A percentile compares a stretch with the other conserved stretches of the same genome.
These are phyloP conservation scores for Hyphopichia buzzinii DNA, from an alignment of 1,139 yeast species.

Conservation along the genomic window DNA sequence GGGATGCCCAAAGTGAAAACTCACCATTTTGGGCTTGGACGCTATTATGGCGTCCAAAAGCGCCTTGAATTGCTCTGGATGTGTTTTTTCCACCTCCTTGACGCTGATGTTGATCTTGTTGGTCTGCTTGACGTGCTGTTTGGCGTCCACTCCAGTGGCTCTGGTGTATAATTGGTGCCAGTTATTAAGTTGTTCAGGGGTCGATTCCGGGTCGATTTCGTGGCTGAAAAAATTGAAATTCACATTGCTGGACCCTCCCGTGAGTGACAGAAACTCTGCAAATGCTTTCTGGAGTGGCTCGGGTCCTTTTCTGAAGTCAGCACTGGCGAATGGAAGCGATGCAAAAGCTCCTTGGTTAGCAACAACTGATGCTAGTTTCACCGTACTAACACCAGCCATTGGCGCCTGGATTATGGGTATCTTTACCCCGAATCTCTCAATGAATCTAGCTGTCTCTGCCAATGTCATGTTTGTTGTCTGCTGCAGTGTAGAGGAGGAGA, in stretches of 20 bases:
- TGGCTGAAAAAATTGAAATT: constrained; percentile 50
- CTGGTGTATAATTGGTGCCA: constrained; percentile 22
- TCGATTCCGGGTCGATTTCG: constrained; percentile 21
- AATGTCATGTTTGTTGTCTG: not conserved
- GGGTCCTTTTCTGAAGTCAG: constrained; percentile 20
- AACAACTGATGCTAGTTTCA: constrained; percentile 37
- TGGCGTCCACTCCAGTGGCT: constrained; percentile 7
- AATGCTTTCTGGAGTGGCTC: constrained; percentile 12
- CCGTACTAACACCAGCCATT: constrained; percentile 52
- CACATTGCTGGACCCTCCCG: constrained; percentile 16
- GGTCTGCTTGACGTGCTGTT: constrained; percentile 8
- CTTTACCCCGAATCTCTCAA: constrained; percentile 16
- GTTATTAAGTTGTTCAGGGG: constrained; percentile 16
- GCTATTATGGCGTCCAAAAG: constrained; percentile 13
- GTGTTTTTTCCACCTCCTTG: constrained; percentile 23
- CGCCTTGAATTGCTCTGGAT: constrained; percentile 7
- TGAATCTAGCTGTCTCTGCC: constrained; percentile 2
- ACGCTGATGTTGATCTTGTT: constrained; percentile 30
- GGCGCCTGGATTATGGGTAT: constrained; percentile 50
- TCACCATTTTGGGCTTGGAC: constrained; percentile 27
- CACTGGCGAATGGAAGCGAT: constrained; percentile 41
- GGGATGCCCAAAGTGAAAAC: constrained; percentile 53
- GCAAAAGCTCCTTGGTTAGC: constrained; percentile 44
- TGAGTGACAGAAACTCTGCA: constrained; percentile 12
- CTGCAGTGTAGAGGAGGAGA: not conserved